Conservation (phyloP, 352 stramenopile genomes). For the Phytopythium sindhum region DNA sequence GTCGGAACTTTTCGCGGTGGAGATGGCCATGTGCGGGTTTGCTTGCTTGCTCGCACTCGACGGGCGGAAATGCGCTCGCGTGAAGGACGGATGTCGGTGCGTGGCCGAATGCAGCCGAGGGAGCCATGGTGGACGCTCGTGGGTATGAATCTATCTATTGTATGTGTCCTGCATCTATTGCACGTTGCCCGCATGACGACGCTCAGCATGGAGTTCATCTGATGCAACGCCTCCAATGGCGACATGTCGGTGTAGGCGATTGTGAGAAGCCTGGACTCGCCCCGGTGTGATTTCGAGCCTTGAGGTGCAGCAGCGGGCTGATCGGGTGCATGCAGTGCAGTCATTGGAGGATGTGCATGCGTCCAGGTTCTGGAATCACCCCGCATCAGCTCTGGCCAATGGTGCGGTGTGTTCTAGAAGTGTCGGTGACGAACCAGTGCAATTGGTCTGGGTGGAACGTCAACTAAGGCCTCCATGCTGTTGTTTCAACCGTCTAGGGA, state of each 20-base stretch:
- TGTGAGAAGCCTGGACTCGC: background rate
- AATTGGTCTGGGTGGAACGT: background rate
- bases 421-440: background rate
- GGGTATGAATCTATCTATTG: no score
- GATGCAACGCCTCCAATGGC: background rate
- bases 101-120: no score
- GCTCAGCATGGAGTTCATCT: background rate
- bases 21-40: background rate
- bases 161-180: no score
- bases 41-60: conserved; percentile 1
- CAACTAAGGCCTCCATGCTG: background rate
- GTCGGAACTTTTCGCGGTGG: background rate
- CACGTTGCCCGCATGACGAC: background rate
- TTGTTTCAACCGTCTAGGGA: background rate
- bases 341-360: background rate
- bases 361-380: background rate
- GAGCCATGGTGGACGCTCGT: no score
- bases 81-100: background rate
- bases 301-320: background rate
- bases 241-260: background rate
- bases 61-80: background rate
- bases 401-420: background rate
- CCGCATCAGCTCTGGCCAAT: background rate
- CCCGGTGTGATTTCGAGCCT: background rate
- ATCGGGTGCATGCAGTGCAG: background rate